Evolutionary conservation across 345 rosid species (phyloP).

Genomic region (Rhodomyrtus tomentosa): DNA sequence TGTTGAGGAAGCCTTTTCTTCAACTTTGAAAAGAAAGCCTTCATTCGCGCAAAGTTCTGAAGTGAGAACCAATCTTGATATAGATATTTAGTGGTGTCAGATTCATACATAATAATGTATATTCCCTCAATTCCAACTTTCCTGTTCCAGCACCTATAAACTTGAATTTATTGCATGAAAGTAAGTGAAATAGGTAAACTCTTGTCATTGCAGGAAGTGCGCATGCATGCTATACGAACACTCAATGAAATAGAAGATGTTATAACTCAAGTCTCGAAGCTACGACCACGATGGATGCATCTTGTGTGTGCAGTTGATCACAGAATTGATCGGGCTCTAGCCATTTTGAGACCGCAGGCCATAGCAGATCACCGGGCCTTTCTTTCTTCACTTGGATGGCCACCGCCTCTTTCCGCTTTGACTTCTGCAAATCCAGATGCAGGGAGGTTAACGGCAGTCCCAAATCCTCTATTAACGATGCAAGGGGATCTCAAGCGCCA

Average conservation of each 20-base stretch:
- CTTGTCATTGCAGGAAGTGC: slow-evolving; percentile 37
- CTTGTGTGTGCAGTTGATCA: slow-evolving; percentile 85
- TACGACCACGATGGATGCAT: slow-evolving; percentile 61
- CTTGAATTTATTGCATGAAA: not conserved
- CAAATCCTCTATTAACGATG: slow-evolving; percentile 76
- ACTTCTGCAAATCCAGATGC: slow-evolving; percentile 40
- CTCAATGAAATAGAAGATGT: slow-evolving; percentile 60
- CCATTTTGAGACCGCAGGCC: slow-evolving; percentile 85
- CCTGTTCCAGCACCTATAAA: not conserved
- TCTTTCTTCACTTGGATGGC: slow-evolving; percentile 89
- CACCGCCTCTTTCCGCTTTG: slow-evolving; percentile 62
- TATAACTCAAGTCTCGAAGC: slow-evolving; percentile 43
- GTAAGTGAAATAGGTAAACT: not conserved
- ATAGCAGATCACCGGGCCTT: slow-evolving; percentile 74
- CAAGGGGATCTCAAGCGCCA: slow-evolving; percentile 56
- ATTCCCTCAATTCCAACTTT: not conserved
- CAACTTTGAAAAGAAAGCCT: slow-evolving; percentile 42
- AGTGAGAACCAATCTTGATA: slow-evolving; percentile 26
- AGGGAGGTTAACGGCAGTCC: slow-evolving; percentile 28
- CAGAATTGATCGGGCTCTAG: slow-evolving; percentile 85
- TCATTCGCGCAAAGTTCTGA: slow-evolving; percentile 37
- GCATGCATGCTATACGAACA: slow-evolving; percentile 42
- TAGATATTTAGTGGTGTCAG: not conserved
- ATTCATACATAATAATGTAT: not conserved
- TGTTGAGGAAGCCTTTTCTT: slow-evolving; percentile 84